phyloP scores from a whole-genome alignment of 2,329 filamentous ascomycete genomes.

The Claviceps sorghi region DNA sequence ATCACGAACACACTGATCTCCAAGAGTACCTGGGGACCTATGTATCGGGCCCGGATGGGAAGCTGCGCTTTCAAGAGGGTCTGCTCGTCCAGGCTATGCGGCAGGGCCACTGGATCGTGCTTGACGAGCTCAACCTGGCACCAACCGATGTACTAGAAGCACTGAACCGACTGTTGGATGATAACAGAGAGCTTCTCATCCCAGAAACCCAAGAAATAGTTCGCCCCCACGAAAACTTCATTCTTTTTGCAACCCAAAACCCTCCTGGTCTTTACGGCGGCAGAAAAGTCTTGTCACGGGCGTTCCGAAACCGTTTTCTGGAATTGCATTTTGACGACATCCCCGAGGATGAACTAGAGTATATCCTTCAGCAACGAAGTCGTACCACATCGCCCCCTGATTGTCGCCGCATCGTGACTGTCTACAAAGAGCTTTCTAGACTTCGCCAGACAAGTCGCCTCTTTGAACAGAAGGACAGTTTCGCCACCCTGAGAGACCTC shows the following conservation, averaged over 20 bases:
- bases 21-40: slow-evolving; percentile 97
- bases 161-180: slow-evolving; percentile 84
- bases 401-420: slow-evolving; percentile 77
- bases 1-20: slow-evolving; percentile 95
- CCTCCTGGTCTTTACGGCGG: slow-evolving; percentile 91
- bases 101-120: slow-evolving; percentile 92
- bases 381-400: slow-evolving; percentile 79
- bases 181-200: slow-evolving; percentile 89
- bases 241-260: slow-evolving; percentile 97
- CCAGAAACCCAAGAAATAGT: slow-evolving; percentile 94
- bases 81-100: slow-evolving; percentile 83
- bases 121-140: slow-evolving; percentile 93
- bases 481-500: slow-evolving; percentile 87
- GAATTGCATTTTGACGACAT: slow-evolving; percentile 98
- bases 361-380: slow-evolving; percentile 77
- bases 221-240: slow-evolving; percentile 84
- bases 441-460: slow-evolving; percentile 79
- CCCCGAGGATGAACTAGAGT: slow-evolving; percentile 82
- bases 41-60: slow-evolving; percentile 70
- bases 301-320: slow-evolving; percentile 91
- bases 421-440: slow-evolving; percentile 84
- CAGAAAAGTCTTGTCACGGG: slow-evolving; percentile 79
- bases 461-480: slow-evolving; percentile 95
- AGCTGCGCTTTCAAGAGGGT: slow-evolving; percentile 82
- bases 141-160: slow-evolving; percentile 95